Percentiles rank a stretch among this genome's conserved stretches.
Evolutionary conservation across 1,284 basidiomycete species (phyloP).

Genomic region (Earliella scabrosa): DNA sequence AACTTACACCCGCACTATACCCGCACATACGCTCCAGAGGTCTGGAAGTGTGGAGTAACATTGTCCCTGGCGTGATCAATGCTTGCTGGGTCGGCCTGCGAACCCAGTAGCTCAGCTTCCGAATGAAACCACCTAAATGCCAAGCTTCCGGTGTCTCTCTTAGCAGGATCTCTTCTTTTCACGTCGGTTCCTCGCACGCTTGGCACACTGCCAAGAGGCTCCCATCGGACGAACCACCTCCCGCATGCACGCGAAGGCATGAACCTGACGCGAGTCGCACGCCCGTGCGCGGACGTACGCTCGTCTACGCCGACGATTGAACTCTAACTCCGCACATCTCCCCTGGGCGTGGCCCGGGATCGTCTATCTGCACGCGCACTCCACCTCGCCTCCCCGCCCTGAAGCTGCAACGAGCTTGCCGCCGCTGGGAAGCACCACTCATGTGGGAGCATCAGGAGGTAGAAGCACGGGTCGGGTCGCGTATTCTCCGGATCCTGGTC

Average conservation of each 20-base stretch:
- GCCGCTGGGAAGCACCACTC: not conserved
- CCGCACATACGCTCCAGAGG: too few species aligned
- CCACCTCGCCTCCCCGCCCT: not conserved
- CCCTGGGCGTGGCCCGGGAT: slow-evolving; percentile 8
- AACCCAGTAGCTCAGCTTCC: too few species aligned
- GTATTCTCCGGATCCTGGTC: not conserved
- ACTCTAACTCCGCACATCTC: slow-evolving; percentile 24
- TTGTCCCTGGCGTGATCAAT: too few species aligned
- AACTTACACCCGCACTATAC: too few species aligned
- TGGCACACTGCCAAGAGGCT: slow-evolving; percentile 16
- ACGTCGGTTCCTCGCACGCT: not conserved
- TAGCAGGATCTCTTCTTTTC: not conserved
- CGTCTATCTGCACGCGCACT: not conserved
- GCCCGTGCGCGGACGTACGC: slow-evolving; percentile 10
- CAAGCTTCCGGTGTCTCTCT: too few species aligned
- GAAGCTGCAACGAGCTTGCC: not conserved
- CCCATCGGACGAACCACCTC: not conserved
- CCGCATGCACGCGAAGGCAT: slow-evolving; percentile 1
- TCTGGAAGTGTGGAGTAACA: too few species aligned
- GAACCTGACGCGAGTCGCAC: too few species aligned
- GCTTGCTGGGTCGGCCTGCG: too few species aligned
- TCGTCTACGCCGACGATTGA: slow-evolving; percentile 11
- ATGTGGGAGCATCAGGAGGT: slow-evolving; percentile 1
- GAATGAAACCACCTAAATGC: too few species aligned
- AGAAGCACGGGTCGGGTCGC: not conserved